Conservation (phyloP, 202 grass and related monocot species). For the Schoenoplectus triqueter region DNA sequence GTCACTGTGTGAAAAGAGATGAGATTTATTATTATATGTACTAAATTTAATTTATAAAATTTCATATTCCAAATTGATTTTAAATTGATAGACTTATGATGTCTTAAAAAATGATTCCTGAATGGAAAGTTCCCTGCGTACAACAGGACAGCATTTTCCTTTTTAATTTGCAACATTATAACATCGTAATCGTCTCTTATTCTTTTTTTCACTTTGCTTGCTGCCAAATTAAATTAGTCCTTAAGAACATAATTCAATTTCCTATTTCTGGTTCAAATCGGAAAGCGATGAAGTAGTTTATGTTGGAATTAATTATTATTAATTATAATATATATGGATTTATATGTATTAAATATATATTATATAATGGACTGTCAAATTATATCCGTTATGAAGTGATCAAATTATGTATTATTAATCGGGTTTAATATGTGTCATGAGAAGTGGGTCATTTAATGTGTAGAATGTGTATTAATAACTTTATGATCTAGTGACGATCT, state of each 20-base stretch:
- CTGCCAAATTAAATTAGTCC: background rate
- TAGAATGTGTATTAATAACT: too few species aligned
- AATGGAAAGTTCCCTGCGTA: background rate
- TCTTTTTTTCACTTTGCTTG: background rate
- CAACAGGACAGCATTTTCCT: background rate
- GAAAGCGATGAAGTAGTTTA: background rate
- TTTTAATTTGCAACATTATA: background rate
- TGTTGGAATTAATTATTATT: too few species aligned
- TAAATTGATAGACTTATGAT: background rate
- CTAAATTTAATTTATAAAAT: background rate
- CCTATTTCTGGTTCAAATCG: background rate
- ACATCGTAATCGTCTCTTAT: background rate
- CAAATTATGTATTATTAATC: too few species aligned
- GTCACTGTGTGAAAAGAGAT: too few species aligned
- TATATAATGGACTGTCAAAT: too few species aligned
- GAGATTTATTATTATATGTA: too few species aligned
- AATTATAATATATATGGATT: too few species aligned
- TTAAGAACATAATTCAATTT: background rate
- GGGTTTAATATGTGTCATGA: too few species aligned
- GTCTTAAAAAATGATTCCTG: background rate
- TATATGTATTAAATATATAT: too few species aligned
- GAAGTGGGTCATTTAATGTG: too few species aligned
- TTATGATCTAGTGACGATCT: too few species aligned
- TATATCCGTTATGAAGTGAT: too few species aligned
- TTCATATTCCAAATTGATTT: background rate